phyloP scores from a whole-genome alignment of 2,329 filamentous ascomycete genomes.

The Ceratocystis diversiconidia region DNA sequence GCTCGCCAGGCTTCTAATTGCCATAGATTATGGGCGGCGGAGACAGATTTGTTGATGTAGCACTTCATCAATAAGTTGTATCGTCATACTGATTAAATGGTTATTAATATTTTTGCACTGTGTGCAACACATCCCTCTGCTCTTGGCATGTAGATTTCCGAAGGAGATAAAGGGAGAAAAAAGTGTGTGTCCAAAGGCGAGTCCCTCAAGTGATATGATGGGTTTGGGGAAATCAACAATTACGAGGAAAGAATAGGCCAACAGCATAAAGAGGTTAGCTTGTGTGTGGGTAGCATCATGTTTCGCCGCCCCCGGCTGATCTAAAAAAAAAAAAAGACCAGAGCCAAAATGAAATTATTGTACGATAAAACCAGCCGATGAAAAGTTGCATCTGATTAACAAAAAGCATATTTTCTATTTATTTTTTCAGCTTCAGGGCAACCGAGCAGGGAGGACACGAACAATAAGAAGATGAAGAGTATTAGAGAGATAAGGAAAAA shows the following conservation, averaged over 20 bases:
- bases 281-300: neutral
- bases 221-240: neutral
- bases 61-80: neutral
- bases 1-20: neutral
- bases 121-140: neutral
- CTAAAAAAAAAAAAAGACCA: neutral
- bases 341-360: neutral
- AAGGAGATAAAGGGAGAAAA: neutral
- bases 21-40: neutral
- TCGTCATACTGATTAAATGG: neutral
- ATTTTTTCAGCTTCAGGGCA: neutral
- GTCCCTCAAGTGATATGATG: neutral
- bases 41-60: neutral
- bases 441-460: neutral
- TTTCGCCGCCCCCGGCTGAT: neutral
- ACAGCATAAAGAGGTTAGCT: neutral
- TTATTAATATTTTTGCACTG: neutral
- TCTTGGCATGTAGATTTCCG: constrained; percentile 2
- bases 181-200: neutral
- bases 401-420: neutral
- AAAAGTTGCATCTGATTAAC: neutral
- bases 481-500: neutral
- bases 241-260: constrained; percentile 5
- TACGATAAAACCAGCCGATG: neutral
- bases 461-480: neutral